phyloP scores from a whole-genome alignment of 495 filamentous ascomycete genomes.

The Penicillium coffeae region DNA sequence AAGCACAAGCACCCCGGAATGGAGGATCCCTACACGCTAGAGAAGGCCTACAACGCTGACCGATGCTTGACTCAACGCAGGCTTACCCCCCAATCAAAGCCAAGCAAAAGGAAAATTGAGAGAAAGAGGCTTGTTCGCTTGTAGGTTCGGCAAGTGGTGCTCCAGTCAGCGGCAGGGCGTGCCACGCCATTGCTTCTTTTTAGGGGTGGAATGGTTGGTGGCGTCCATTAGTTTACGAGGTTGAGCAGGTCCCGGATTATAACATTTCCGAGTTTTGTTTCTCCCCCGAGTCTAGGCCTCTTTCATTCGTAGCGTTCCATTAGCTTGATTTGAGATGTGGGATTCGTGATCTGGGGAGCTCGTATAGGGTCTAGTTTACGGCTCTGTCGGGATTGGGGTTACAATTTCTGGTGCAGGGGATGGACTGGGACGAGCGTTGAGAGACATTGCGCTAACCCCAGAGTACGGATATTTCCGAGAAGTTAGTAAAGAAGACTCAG shows the following conservation, averaged over 20 bases:
- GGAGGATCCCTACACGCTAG: neutral
- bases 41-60: slow-evolving; percentile 6
- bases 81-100: neutral
- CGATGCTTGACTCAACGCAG: neutral
- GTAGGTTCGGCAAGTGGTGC: slow-evolving; percentile 3
- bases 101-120: slow-evolving; percentile 8
- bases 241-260: slow-evolving; percentile 5
- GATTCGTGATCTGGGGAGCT: slow-evolving; percentile 3
- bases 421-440: neutral
- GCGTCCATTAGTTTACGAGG: slow-evolving; percentile 12
- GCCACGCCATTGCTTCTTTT: slow-evolving; percentile 10
- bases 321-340: slow-evolving; percentile 7
- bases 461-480: too few species aligned
- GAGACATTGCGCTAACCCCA: too few species aligned
- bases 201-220: slow-evolving; percentile 15
- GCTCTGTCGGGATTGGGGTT: slow-evolving; percentile 1
- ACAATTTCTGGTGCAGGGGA: neutral
- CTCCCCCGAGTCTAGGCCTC: slow-evolving; percentile 10
- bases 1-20: slow-evolving; percentile 3
- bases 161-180: slow-evolving; percentile 10
- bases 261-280: slow-evolving; percentile 11
- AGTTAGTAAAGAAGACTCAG: too few species aligned
- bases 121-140: slow-evolving; percentile 10
- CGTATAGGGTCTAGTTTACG: slow-evolving; percentile 4
- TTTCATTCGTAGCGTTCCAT: slow-evolving; percentile 7